These are phyloP conservation scores for Aspergillus phoenicis DNA, from an alignment of 2,329 filamentous ascomycete genomes.

Conservation along the genomic window DNA sequence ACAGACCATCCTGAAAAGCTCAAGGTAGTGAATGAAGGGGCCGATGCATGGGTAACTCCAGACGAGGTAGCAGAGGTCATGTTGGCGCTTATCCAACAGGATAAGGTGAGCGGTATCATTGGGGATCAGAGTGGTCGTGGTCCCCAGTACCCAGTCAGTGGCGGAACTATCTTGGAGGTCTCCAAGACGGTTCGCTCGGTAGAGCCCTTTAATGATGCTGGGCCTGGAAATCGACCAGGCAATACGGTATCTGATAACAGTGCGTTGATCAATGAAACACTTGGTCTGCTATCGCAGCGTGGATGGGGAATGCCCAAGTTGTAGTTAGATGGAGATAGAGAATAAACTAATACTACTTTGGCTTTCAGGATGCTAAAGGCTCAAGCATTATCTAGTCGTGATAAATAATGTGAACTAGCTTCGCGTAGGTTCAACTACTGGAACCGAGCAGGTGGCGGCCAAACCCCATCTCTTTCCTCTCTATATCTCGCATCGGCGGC, in stretches of 20 bases:
- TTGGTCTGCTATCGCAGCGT: constrained; percentile 48
- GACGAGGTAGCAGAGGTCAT: constrained; percentile 64
- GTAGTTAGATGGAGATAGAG: constrained; percentile 13
- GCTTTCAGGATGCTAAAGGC: too few species aligned
- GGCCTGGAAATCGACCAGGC: constrained; percentile 51
- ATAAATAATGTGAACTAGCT: too few species aligned
- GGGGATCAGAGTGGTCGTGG: constrained; percentile 35
- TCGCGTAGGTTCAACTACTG: too few species aligned
- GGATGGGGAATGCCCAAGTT: constrained; percentile 52
- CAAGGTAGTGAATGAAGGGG: constrained; percentile 49
- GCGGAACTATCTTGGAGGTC: constrained; percentile 60
- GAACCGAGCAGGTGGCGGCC: too few species aligned
- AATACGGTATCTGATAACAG: constrained; percentile 49
- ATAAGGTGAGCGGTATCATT: constrained; percentile 42
- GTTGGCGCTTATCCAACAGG: constrained; percentile 57
- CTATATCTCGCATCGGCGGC: not conserved
- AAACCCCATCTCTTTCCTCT: too few species aligned
- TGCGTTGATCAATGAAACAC: constrained; percentile 53
- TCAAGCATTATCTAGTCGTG: too few species aligned
- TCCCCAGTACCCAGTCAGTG: constrained; percentile 41
- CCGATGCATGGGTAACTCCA: constrained; percentile 61
- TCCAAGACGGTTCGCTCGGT: constrained; percentile 57
- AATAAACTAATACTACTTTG: too few species aligned
- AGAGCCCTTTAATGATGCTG: constrained; percentile 55
- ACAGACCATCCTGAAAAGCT: constrained; percentile 64